These are phyloP conservation scores for Rutstroemia sp. DNA, from an alignment of 2,329 filamentous ascomycete genomes.

Conservation along the genomic window DNA sequence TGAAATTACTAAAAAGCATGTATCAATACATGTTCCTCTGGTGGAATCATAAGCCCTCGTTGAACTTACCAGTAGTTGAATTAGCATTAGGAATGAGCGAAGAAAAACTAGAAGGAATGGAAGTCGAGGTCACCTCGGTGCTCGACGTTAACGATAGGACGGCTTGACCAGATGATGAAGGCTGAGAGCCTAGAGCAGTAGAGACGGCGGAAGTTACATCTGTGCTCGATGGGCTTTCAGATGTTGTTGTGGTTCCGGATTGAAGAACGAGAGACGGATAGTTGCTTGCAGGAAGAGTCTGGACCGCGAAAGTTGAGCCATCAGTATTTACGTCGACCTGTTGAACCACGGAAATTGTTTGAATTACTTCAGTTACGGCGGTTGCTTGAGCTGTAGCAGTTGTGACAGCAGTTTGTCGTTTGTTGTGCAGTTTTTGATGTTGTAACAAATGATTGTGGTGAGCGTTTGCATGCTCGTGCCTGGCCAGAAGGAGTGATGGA, in stretches of 20 bases:
- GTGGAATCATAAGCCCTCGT: background rate
- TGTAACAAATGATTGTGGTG: slow-evolving; percentile 23
- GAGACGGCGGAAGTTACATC: background rate
- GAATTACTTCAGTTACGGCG: slow-evolving; percentile 21
- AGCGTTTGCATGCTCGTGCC: slow-evolving; percentile 24
- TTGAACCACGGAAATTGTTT: slow-evolving; percentile 26
- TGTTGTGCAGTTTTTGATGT: slow-evolving; percentile 19
- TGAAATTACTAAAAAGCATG: slow-evolving; percentile 24
- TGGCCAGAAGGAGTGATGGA: slow-evolving; percentile 31
- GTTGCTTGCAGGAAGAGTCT: slow-evolving; percentile 13
- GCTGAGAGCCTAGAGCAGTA: slow-evolving; percentile 3
- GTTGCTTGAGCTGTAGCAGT: slow-evolving; percentile 8
- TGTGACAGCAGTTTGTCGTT: slow-evolving; percentile 7
- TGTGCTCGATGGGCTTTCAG: background rate
- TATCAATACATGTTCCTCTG: slow-evolving; percentile 9
- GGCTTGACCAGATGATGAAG: slow-evolving; percentile 9
- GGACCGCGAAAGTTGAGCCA: slow-evolving; percentile 21
- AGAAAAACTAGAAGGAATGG: slow-evolving; percentile 25
- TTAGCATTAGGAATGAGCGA: slow-evolving; percentile 24
- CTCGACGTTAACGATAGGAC: slow-evolving; percentile 19
- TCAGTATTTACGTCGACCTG: slow-evolving; percentile 26
- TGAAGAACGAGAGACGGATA: slow-evolving; percentile 1
- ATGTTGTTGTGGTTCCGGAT: slow-evolving; percentile 10
- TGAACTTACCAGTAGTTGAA: slow-evolving; percentile 26
- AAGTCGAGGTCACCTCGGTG: slow-evolving; percentile 17